Base-by-base conservation (phyloP, 495 filamentous ascomycete species). In the Talaromyces ruber region DNA sequence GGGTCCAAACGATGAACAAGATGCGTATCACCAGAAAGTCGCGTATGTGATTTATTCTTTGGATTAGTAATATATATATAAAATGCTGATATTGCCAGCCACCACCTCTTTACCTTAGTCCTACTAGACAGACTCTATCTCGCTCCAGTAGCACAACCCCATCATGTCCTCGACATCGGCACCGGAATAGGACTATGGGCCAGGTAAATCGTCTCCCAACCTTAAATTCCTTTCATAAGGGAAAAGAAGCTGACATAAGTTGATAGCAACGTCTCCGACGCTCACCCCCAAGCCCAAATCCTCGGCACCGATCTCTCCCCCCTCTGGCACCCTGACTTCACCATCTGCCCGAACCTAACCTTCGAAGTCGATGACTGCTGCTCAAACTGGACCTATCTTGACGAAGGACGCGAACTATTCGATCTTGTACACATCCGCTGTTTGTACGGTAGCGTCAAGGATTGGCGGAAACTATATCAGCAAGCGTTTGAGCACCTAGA, bases 141-240 rank as follows among this genome's bases (percentile, higher is more conserved):
- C 21, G 68, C 69, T 25, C 69, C 69, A 1, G 21, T 71, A 25
- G 14, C 62, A 8, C 60, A 63, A 22, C 69, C 69, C 5, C 34
- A 30, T 39, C 80, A 84, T 61, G 86, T 90, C 34, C 75, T 91
- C 6, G 88, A 90, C 64, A 77, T 90, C 32, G 88, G 87, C 32
- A 88, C 86, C 0, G 88, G 85, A 5, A 81, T 83, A 6, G 87
- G 87, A 22, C 86, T 90, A 64, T 91, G 87, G 88, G 86, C 86
- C 18, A 87, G 88, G 62, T 84, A 39, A 26, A 68, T 58, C n/a
- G n/a, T n/a, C 25, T 9, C 6, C 22, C 12, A 28, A 18, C 25
- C 9, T 1, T 16, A 3, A 43, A 39, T n/a, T 5, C 26, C 14
- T 29, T 21, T 28, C 18, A 34, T 16, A 18, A 37, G 4, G 22